A percentile compares a stretch with the other conserved stretches of the same genome.
Evolutionary conservation across 129 eudicot species (phyloP).

Genomic region (Ambrosia trifida): DNA sequence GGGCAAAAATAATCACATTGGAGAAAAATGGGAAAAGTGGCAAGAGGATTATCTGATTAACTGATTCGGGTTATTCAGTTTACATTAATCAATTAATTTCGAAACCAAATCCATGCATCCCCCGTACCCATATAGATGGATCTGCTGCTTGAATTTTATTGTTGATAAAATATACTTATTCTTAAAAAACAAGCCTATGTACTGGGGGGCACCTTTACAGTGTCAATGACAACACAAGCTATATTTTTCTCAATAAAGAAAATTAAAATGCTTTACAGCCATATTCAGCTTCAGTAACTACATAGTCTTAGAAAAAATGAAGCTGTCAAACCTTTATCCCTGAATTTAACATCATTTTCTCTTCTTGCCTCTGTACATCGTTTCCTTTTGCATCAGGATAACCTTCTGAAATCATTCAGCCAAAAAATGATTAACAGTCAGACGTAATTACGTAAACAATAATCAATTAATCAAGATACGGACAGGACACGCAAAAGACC

Average conservation of each 20-base stretch:
- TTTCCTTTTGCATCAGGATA: slow-evolving; percentile 26
- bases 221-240: too few species aligned
- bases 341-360: slow-evolving; percentile 26
- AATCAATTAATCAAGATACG: not conserved
- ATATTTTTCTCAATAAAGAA: too few species aligned
- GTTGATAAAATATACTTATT: not conserved
- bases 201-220: not conserved
- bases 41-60: not conserved
- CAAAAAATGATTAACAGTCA: not conserved
- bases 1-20: not conserved
- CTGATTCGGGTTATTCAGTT: not conserved
- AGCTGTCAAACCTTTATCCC: slow-evolving; percentile 48
- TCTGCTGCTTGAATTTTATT: not conserved
- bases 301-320: not conserved
- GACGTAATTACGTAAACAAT: not conserved
- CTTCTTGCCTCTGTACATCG: slow-evolving; percentile 30
- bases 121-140: not conserved
- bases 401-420: slow-evolving; percentile 11
- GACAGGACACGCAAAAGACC: slow-evolving; percentile 20
- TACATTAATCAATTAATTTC: not conserved
- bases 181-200: not conserved
- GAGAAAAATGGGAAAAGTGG: not conserved
- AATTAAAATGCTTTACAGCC: too few species aligned
- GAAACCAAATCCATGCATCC: not conserved
- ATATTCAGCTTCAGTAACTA: not conserved